A percentile compares a stretch with the other conserved stretches of the same genome.
Conservation (phyloP, 345 rosid species). For the Geranium brycei region DNA sequence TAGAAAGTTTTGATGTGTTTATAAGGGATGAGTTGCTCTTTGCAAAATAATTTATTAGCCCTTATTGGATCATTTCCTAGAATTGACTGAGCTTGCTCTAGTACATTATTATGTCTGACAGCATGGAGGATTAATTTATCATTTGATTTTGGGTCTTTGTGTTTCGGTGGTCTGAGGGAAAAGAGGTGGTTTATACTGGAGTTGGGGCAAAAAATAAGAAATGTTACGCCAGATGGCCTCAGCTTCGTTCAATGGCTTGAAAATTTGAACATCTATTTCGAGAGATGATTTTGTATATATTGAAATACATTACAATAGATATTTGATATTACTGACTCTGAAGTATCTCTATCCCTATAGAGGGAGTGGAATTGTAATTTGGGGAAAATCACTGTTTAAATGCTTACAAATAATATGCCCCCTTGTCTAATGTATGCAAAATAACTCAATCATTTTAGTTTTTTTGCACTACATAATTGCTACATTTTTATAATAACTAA, state of each 20-base stretch:
- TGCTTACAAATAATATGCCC: not conserved
- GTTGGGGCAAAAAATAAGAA: not conserved
- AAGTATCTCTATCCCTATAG: too few relatives aligned
- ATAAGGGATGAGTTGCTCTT: not conserved
- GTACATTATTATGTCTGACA: not conserved
- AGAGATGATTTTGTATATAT: too few relatives aligned
- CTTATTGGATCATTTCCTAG: not conserved
- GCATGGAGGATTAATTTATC: not conserved
- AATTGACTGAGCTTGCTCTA: not conserved
- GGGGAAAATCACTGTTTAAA: not conserved
- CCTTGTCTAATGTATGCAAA: too few relatives aligned
- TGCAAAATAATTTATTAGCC: not conserved
- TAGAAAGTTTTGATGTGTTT: not conserved
- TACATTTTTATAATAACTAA: conserved; percentile 13
- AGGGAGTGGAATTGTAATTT: too few relatives aligned
- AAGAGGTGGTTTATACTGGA: not conserved
- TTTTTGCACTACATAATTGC: not conserved
- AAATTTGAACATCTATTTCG: too few relatives aligned
- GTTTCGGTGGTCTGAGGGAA: not conserved
- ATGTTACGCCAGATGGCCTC: not conserved
- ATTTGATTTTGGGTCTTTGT: not conserved
- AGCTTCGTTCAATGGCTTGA: not conserved
- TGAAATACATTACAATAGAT: not conserved
- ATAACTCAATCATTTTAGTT: not conserved
- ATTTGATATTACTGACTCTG: not conserved